These are phyloP conservation scores for Shiraia bambusicola DNA, from an alignment of 2,329 filamentous ascomycete genomes.

Conservation along the genomic window DNA sequence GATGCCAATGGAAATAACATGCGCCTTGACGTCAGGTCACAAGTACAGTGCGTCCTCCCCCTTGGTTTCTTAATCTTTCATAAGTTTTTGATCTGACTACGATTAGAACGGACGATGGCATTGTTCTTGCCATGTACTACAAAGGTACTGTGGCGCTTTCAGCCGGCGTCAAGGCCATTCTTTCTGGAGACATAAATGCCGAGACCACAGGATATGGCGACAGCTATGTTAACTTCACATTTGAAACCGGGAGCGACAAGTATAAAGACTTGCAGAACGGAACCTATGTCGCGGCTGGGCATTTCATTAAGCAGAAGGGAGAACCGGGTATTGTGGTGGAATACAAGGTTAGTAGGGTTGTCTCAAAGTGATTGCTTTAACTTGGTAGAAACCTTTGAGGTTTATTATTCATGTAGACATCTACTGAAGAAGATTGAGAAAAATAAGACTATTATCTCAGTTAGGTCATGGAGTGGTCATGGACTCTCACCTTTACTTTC, in stretches of 20 bases:
- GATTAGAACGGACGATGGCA: slow-evolving; percentile 20
- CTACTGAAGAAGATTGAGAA: neutral
- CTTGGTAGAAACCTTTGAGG: neutral
- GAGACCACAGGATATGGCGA: slow-evolving; percentile 35
- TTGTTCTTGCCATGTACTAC: slow-evolving; percentile 37
- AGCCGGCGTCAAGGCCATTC: slow-evolving; percentile 23
- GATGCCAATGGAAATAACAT: slow-evolving; percentile 29
- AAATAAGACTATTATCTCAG: too few species aligned
- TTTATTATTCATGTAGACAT: neutral
- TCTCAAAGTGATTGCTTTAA: slow-evolving; percentile 9
- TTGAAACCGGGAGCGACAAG: slow-evolving; percentile 31
- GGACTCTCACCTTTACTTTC: neutral
- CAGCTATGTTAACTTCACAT: slow-evolving; percentile 32
- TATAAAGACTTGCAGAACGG: slow-evolving; percentile 35
- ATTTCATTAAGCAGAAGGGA: slow-evolving; percentile 28
- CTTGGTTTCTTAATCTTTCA: neutral
- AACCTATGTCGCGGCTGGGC: slow-evolving; percentile 33
- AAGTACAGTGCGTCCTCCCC: slow-evolving; percentile 24
- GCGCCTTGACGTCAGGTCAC: slow-evolving; percentile 31
- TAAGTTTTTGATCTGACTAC: neutral
- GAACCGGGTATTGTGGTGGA: slow-evolving; percentile 27
- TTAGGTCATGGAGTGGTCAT: too few species aligned
- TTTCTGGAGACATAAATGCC: slow-evolving; percentile 22
- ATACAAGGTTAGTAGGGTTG: slow-evolving; percentile 36
- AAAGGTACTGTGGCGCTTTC: slow-evolving; percentile 33